Evolutionary conservation across 2,329 filamentous ascomycete genomes (phyloP), one percentile per base, ranked within the genome.

Genomic region (Colletotrichum lentis): DNA sequence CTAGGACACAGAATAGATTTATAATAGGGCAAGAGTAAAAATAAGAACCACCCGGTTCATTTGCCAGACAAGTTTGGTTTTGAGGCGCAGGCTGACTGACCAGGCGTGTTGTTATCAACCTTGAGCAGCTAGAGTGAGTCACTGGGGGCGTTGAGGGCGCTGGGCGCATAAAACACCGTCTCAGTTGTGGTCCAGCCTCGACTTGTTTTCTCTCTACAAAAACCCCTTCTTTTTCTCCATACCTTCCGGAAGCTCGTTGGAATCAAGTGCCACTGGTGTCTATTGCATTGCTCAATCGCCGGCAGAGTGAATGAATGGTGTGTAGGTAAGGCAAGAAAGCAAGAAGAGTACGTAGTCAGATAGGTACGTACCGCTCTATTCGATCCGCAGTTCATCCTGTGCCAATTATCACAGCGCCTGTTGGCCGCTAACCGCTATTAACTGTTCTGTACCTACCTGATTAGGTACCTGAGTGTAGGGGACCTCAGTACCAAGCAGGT

Each of bases 351-450:
- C 1, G 7, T 35, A 24, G 31, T 35, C 10, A 35, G 31, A 7
- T 8, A 37, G 18, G 55, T 44, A 44, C 55, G 41, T 44, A 22
- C 22, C 24, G 2, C 49, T 0, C 31, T 35, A 2, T 11, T 10
- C 8, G 31, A 35, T 37, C 61, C 61, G 61, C 35, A 52, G 61
- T 64, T 64, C 61, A 52, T 58, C 61, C 56, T 39, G 47, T 47
- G 37, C 55, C 56, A 65, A 65, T 62, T 11, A 35, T 35, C 31
- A 35, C 31, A 35, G 31, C 31, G 31, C 31, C 31, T 10, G 31
- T 35, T 35, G 31, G 31, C 31, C 8, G 31, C 31, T 35, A 35
- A 10, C 31, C 8, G 31, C 31, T n/a, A n/a, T n/a, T n/a, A n/a
- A n/a, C n/a, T n/a, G n/a, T n/a, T n/a, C n/a, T n/a, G n/a, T n/a